A percentile compares a stretch with the other conserved stretches of the same genome.
Evolutionary conservation across 331 rosid genomes (phyloP).

Genomic region (Pyracantha coccinea): DNA sequence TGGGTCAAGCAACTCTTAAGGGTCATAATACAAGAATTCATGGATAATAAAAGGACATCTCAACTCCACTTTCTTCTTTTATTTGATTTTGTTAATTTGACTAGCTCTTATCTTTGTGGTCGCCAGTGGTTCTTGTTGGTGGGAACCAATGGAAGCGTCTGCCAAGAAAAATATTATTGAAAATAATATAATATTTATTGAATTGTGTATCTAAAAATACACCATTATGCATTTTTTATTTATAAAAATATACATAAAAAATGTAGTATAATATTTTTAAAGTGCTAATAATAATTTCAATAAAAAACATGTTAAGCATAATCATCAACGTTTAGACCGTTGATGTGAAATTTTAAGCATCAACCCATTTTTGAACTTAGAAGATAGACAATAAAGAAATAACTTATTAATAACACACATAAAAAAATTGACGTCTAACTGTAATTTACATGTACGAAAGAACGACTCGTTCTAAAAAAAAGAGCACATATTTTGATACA

Average conservation of each 20-base stretch:
- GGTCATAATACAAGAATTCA: neutral
- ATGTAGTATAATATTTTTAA: too few relatives aligned
- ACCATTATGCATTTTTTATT: neutral
- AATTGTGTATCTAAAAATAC: neutral
- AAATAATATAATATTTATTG: neutral
- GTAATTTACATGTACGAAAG: too few relatives aligned
- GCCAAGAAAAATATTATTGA: neutral
- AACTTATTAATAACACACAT: neutral
- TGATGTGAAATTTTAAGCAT: neutral
- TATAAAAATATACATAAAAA: too few relatives aligned
- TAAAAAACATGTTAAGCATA: too few relatives aligned
- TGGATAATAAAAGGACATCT: neutral
- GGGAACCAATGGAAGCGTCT: neutral
- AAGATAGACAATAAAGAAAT: neutral
- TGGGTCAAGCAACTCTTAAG: constrained; percentile 9
- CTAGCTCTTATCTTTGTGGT: neutral
- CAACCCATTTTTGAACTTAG: neutral
- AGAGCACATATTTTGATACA: neutral
- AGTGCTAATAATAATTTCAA: neutral
- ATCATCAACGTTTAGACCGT: neutral
- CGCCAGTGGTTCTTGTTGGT: neutral
- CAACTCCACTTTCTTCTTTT: neutral
- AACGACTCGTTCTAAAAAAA: neutral
- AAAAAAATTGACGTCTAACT: neutral
- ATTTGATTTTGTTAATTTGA: neutral